Evolutionary conservation across 768 basidiomycete species (phyloP).

Genomic region (Cubamyces lactineus): DNA sequence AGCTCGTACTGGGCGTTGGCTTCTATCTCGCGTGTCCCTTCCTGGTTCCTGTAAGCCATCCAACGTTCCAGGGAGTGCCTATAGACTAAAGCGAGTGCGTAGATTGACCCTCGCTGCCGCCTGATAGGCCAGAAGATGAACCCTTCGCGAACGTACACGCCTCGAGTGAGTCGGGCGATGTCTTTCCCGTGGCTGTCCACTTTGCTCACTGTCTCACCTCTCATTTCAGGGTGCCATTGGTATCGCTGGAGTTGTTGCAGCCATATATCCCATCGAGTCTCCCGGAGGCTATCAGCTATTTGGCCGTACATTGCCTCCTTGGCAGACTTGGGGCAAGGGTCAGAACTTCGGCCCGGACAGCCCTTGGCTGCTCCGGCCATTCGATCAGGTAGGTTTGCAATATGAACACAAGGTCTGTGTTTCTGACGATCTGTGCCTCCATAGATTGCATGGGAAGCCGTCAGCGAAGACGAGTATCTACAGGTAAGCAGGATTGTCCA

Average conservation of each 20-base stretch:
- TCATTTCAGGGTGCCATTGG: constrained; percentile 66
- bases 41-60: constrained; percentile 52
- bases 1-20: constrained; percentile 66
- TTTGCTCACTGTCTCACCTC: neutral
- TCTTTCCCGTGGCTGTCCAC: neutral
- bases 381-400: constrained; percentile 54
- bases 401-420: neutral
- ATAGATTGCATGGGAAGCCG: constrained; percentile 54
- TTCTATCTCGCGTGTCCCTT: constrained; percentile 71
- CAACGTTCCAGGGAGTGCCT: neutral
- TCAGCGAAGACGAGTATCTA: constrained; percentile 51
- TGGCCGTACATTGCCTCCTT: constrained; percentile 64
- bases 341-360: constrained; percentile 45
- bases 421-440: neutral
- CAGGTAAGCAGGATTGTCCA: constrained; percentile 39
- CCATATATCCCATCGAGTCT: constrained; percentile 66
- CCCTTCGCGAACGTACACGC: constrained; percentile 68
- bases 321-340: constrained; percentile 66
- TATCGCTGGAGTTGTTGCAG: constrained; percentile 66
- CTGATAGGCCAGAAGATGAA: constrained; percentile 77
- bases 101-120: constrained; percentile 62
- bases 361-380: constrained; percentile 65
- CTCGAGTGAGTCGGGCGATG: constrained; percentile 43
- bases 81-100: neutral
- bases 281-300: constrained; percentile 70